Evolutionary conservation across 139 green algal genomes (phyloP).

Genomic region (Pseudopediastrum boryanum): DNA sequence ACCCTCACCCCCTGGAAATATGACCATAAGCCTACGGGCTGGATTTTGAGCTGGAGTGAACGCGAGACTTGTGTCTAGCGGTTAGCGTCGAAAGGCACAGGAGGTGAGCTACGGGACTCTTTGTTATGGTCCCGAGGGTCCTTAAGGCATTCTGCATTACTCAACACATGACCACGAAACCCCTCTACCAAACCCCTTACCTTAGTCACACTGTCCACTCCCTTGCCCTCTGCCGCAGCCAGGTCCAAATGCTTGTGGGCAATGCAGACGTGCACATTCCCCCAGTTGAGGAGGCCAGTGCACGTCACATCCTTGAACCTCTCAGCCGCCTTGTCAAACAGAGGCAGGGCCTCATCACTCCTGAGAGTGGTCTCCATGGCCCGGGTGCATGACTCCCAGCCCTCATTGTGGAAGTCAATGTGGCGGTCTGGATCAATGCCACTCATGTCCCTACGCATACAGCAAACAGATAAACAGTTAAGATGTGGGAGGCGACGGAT

Average conservation of each 20-base stretch:
- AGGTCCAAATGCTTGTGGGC: constrained; percentile 42
- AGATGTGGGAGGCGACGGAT: no score
- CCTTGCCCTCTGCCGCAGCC: constrained; percentile 26
- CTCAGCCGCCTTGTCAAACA: constrained; percentile 82
- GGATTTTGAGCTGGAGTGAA: no score
- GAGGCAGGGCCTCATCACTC: constrained; percentile 57
- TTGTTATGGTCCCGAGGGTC: no score
- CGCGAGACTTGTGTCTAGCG: no score
- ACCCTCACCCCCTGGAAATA: no score
- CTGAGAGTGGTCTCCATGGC: constrained; percentile 67
- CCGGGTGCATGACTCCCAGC: constrained; percentile 47
- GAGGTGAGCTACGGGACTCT: no score
- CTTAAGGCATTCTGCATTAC: no score
- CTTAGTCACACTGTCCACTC: not conserved
- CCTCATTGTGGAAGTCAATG: constrained; percentile 77
- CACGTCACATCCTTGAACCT: constrained; percentile 75
- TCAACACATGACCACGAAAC: no score
- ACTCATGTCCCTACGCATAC: constrained; percentile 49
- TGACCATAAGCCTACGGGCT: no score
- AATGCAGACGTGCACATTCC: constrained; percentile 63
- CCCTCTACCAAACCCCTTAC: not conserved
- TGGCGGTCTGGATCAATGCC: constrained; percentile 62
- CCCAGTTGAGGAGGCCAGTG: constrained; percentile 67
- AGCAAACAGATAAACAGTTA: no score
- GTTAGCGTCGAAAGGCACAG: no score